These are phyloP conservation scores for Bimuria novae-zelandiae DNA, from an alignment of 2,329 filamentous ascomycete species.

Conservation along the genomic window DNA sequence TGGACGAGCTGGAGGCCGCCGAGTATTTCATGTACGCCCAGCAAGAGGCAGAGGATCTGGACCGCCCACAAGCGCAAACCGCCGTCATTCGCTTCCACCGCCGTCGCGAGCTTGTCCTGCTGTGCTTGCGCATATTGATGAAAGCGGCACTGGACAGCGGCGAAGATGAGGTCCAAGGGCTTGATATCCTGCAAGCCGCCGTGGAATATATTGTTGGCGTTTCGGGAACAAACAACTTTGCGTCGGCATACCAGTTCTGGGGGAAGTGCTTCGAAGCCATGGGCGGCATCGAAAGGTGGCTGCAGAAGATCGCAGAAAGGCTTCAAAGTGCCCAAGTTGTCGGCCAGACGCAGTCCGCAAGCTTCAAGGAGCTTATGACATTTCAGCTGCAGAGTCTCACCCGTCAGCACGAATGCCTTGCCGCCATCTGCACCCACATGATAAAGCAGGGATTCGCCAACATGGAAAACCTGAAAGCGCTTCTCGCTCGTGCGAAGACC, in stretches of 20 bases:
- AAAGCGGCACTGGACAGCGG: constrained; percentile 62
- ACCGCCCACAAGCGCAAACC: constrained; percentile 74
- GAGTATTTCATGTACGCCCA: constrained; percentile 75
- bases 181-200: constrained; percentile 31
- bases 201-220: constrained; percentile 56
- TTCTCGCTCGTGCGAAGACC: constrained; percentile 70
- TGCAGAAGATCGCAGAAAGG: constrained; percentile 76
- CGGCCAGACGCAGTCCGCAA: constrained; percentile 65
- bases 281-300: constrained; percentile 74
- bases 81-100: constrained; percentile 88
- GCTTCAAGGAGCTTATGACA: constrained; percentile 76
- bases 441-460: constrained; percentile 75
- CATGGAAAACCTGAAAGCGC: constrained; percentile 71
- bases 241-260: constrained; percentile 67
- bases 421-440: constrained; percentile 77
- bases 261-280: constrained; percentile 77
- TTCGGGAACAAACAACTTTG: constrained; percentile 56
- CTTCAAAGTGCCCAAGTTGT: constrained; percentile 76
- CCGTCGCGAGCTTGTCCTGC: constrained; percentile 78
- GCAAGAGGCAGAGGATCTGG: constrained; percentile 69
- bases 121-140: constrained; percentile 80
- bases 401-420: constrained; percentile 87
- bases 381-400: constrained; percentile 80
- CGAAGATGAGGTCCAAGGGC: constrained; percentile 29
- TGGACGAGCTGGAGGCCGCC: constrained; percentile 87